Conservation (phyloP, 257 asterid genomes). For the Plectranthus barbatus region DNA sequence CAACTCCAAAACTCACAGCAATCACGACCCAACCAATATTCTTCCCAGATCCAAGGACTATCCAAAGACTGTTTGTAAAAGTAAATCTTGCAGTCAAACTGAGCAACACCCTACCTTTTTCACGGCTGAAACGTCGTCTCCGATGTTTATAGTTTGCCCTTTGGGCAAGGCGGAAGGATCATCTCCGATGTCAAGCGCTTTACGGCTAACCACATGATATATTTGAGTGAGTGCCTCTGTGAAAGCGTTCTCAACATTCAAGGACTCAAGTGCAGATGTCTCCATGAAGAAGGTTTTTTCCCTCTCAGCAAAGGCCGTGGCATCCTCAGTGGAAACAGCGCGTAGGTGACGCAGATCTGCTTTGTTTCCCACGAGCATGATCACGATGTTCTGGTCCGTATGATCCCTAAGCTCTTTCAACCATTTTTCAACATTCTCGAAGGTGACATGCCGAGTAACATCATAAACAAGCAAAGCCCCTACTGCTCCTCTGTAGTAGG, state of each 20-base stretch:
- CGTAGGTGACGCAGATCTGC: slow-evolving; percentile 61
- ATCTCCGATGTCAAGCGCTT: slow-evolving; percentile 54
- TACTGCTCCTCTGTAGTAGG: slow-evolving; percentile 67
- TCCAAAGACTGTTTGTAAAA: too few relatives aligned
- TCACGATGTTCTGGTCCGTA: slow-evolving; percentile 58
- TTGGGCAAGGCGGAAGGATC: slow-evolving; percentile 55
- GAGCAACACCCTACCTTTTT: slow-evolving; percentile 55
- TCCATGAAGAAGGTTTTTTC: slow-evolving; percentile 54
- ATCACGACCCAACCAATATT: not conserved
- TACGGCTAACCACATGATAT: slow-evolving; percentile 53
- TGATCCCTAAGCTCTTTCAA: slow-evolving; percentile 64
- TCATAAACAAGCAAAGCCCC: slow-evolving; percentile 64
- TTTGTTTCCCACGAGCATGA: slow-evolving; percentile 73
- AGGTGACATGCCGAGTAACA: slow-evolving; percentile 58
- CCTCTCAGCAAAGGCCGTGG: slow-evolving; percentile 44
- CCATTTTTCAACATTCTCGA: slow-evolving; percentile 62
- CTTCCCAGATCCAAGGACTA: too few relatives aligned
- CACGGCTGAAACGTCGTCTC: slow-evolving; percentile 49
- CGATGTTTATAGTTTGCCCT: slow-evolving; percentile 45
- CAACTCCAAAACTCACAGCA: not conserved
- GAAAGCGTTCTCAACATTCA: slow-evolving; percentile 63
- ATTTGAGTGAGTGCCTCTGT: slow-evolving; percentile 55
- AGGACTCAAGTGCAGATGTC: slow-evolving; percentile 61
- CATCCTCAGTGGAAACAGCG: slow-evolving; percentile 57
- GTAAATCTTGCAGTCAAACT: slow-evolving; percentile 5